Base-by-base conservation (phyloP, 352 stramenopile species). In the Thalassiosira exigua region DNA sequence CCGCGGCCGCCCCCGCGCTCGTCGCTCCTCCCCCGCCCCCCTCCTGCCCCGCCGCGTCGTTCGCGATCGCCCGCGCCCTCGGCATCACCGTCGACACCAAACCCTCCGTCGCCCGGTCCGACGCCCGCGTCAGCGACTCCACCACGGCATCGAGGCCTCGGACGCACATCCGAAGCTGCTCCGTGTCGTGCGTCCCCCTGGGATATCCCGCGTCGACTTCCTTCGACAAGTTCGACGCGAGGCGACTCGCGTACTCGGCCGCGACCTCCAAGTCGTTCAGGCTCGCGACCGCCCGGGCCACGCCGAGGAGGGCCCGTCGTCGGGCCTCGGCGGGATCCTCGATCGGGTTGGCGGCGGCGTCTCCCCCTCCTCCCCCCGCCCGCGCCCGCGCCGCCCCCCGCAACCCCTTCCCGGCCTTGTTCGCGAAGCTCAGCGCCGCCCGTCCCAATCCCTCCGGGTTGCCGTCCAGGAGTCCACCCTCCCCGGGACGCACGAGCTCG, bases 251-350 rank as follows among this genome's bases (percentile, higher is more conserved):
- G 52, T 92, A 90, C 60, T 89, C 64, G 5, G 73, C 71, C 2
- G 81, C 85, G 4, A 93, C 80, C 44, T 92, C 81, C 29, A 93
- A 64, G 81, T 93, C 88, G 78, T 93, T 93, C 9, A 91, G 76
- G 27, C 81, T 87, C n/a, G 88, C 88, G 78, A 79, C 88, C 12
- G 88, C 84, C n/a, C 78, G 51, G 1, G 83, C 77, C 62, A 90
- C 81, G 19, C 83, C 83, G n/a, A 85, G 19, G 64, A 86, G 58
- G 42, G 90, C 85, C 32, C 83, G 62, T 52, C 69, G 56, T 57
- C 66, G 72, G 32, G 72, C 30, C 50, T 60, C 41, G 0, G 52
- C 60, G 22, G 79, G 52, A 19, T 82, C 74, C 4, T 76, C 64
- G 52, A 78, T 7, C 7, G 36, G 7, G 36, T 58, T 24, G 57